Evolutionary conservation across 179 eudicot species (phyloP).

Genomic region (Beta lomatogona): DNA sequence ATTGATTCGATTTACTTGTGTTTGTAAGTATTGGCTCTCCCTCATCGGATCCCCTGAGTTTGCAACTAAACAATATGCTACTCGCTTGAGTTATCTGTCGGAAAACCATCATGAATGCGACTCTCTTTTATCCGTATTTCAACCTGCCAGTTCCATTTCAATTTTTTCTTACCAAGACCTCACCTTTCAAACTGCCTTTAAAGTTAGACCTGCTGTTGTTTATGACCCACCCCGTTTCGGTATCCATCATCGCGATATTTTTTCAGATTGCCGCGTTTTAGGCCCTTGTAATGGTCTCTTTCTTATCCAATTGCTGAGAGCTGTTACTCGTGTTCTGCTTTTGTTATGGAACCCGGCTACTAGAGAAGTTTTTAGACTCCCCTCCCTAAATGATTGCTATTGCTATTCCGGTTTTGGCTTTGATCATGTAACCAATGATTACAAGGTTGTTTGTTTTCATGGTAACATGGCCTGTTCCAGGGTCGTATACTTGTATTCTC

Average conservation of each 20-base stretch:
- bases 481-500: no score
- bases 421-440: no score
- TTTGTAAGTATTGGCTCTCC: slow-evolving; percentile 11
- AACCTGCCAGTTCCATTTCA: not conserved
- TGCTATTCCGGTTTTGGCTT: no score
- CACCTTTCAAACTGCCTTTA: not conserved
- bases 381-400: no score
- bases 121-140: no score
- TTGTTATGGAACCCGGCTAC: no score
- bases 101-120: not conserved
- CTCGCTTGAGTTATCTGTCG: not conserved
- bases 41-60: not conserved
- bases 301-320: no score
- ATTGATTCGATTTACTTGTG: slow-evolving; percentile 3
- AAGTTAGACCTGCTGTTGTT: not conserved
- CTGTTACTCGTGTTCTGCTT: no score
- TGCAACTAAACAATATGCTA: not conserved
- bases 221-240: not conserved
- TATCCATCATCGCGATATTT: not conserved
- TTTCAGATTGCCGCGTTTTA: not conserved
- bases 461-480: no score
- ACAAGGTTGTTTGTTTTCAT: no score
- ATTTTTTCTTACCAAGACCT: not conserved
- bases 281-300: not conserved
- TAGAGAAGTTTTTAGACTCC: no score